Evolutionary conservation across 441 rosid genomes (phyloP).

Genomic region (Brassica balearica): DNA sequence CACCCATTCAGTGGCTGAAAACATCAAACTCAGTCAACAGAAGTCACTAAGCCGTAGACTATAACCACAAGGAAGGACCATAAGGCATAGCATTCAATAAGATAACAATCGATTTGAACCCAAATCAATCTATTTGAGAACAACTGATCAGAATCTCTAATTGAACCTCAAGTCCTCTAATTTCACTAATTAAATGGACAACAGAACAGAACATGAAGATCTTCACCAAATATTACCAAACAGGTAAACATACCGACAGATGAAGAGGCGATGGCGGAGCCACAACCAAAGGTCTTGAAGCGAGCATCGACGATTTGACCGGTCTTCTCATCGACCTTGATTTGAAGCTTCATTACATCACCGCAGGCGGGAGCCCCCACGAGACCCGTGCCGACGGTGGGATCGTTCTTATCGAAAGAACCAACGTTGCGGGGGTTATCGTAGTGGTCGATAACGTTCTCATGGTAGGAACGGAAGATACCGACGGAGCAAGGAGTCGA

Average conservation of each 20-base stretch:
- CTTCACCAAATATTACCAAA: not conserved
- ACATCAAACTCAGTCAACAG: conserved; percentile 6
- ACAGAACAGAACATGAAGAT: not conserved
- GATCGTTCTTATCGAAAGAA: conserved; percentile 87
- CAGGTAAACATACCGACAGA: conserved; percentile 69
- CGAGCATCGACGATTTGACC: conserved; percentile 89
- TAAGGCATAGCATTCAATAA: not conserved
- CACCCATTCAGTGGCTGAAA: conserved; percentile 95
- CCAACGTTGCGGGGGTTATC: conserved; percentile 94
- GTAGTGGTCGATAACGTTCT: conserved; percentile 93
- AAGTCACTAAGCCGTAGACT: not conserved
- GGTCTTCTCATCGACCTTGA: conserved; percentile 82
- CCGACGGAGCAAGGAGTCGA: conserved; percentile 44
- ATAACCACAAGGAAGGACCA: too few species aligned
- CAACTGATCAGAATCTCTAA: conserved; percentile 4
- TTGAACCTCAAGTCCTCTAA: not conserved
- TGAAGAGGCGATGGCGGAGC: conserved; percentile 96
- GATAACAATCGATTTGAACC: not conserved
- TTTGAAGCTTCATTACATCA: conserved; percentile 97
- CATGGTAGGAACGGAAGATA: conserved; percentile 68
- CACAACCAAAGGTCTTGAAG: conserved; percentile 96
- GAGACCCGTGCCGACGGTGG: conserved; percentile 81
- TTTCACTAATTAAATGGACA: not conserved
- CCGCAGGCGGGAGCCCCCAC: conserved; percentile 99
- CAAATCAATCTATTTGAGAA: not conserved